Evolutionary conservation across 1,284 basidiomycete species (phyloP).

Genomic region (Puccinia hordei): DNA sequence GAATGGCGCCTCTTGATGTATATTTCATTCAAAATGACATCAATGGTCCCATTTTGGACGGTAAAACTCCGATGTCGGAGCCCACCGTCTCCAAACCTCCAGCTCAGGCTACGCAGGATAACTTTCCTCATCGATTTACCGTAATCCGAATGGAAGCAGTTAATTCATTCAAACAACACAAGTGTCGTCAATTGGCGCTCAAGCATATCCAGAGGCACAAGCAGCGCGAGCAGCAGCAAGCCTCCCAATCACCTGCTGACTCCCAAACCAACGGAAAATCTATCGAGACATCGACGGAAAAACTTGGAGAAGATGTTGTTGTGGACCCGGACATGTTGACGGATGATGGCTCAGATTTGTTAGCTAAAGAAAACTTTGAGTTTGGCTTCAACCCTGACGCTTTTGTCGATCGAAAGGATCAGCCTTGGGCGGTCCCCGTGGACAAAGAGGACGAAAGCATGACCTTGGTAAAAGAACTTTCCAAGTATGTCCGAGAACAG

Average conservation of each 20-base stretch:
- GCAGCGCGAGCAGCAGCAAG: constrained; percentile 24
- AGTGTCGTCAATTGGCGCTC: constrained; percentile 42
- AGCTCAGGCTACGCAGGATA: constrained; percentile 10
- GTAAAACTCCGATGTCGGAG: constrained; percentile 2
- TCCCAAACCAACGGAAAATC: neutral
- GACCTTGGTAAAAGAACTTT: constrained; percentile 64
- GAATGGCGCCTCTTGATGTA: constrained; percentile 50
- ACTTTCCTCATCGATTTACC: constrained; percentile 49
- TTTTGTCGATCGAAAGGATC: constrained; percentile 62
- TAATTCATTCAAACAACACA: constrained; percentile 39
- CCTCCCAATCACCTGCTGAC: constrained; percentile 24
- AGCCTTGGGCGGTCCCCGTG: constrained; percentile 53
- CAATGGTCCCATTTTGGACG: constrained; percentile 47
- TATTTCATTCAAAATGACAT: constrained; percentile 47
- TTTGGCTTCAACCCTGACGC: constrained; percentile 67
- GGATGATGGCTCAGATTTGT: constrained; percentile 53
- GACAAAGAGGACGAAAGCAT: constrained; percentile 62
- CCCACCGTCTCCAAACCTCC: neutral
- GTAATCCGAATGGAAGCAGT: constrained; percentile 41
- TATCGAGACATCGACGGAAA: constrained; percentile 1
- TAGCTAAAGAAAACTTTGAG: constrained; percentile 60
- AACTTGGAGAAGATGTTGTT: constrained; percentile 57
- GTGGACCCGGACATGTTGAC: constrained; percentile 58
- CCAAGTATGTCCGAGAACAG: constrained; percentile 62
- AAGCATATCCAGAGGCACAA: constrained; percentile 38